These are phyloP conservation scores for Candida gigantensis DNA, from an alignment of 1,139 yeast genomes.

Conservation along the genomic window DNA sequence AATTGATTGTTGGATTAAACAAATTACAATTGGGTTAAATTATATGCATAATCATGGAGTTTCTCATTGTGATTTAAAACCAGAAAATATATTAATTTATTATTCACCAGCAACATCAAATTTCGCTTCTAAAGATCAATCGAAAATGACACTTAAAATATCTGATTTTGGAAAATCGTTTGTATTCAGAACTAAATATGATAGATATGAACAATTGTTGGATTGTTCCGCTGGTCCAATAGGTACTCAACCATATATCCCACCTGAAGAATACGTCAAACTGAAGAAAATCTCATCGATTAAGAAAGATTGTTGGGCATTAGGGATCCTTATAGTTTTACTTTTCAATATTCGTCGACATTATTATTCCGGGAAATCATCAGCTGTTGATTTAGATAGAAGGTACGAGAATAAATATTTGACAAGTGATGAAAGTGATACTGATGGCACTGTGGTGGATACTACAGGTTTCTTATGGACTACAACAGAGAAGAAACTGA, in stretches of 20 bases:
- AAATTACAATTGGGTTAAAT: slow-evolving; percentile 83
- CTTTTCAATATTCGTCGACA: slow-evolving; percentile 34
- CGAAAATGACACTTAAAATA: slow-evolving; percentile 51
- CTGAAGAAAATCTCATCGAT: slow-evolving; percentile 51
- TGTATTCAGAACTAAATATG: slow-evolving; percentile 74
- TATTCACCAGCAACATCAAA: too few relatives aligned
- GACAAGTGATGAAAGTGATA: slow-evolving; percentile 13
- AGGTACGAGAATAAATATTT: slow-evolving; percentile 4
- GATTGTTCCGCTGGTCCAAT: slow-evolving; percentile 56
- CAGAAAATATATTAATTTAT: slow-evolving; percentile 57
- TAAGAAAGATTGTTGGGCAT: slow-evolving; percentile 69
- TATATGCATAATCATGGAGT: slow-evolving; percentile 99
- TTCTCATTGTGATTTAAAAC: slow-evolving; percentile 92
- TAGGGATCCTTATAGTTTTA: slow-evolving; percentile 52
- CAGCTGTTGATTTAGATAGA: slow-evolving; percentile 12
- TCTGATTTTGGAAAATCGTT: slow-evolving; percentile 79
- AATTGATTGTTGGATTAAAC: slow-evolving; percentile 95
- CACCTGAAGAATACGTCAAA: slow-evolving; percentile 61
- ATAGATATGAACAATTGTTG: slow-evolving; percentile 50
- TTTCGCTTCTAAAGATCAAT: too few relatives aligned
- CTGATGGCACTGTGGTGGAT: slow-evolving; percentile 29
- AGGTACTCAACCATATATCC: slow-evolving; percentile 80
- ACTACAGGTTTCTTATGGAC: too few relatives aligned
- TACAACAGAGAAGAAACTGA: slow-evolving; percentile 33
- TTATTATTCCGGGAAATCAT: slow-evolving; percentile 21